Evolutionary conservation across 768 basidiomycete species (phyloP), one percentile per base, ranked within the genome.

Genomic region (Auricularia heimuer): DNA sequence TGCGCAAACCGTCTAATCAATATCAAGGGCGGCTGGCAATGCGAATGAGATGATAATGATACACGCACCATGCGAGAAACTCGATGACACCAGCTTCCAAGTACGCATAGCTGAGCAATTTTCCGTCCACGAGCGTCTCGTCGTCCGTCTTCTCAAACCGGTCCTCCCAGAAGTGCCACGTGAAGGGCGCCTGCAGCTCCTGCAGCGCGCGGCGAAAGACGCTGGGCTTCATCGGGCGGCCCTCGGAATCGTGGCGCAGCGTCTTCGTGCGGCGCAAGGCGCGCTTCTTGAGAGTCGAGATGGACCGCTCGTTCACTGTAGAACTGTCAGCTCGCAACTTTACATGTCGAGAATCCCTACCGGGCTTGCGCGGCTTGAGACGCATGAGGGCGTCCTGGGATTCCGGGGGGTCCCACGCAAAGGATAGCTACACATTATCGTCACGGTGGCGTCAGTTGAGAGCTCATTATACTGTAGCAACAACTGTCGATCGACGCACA

Each of bases 321-420:
- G 3, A 62, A 18, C 37, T 3, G 14, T 61, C n/a, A 45, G 39
- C 3, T 45, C 39, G 12, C 12, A 14, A 42, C 8, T 14, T 16
- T 21, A 10, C 18, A 33, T 3, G 12, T 29, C 35, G n/a, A 7
- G 34, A 4, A 24, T n/a, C 65, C 75, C 24, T 61, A 83, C 85
- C 84, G 66, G 87, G 86, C 72, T 86, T 87, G 29, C 87, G 82
- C 12, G 87, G 87, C 33, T 73, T 75, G 78, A 87, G 77, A 29
- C 85, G 81, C 87, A 88, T 88, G 42, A 88, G 72, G 34, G 85
- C 85, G 69, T 87, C 86, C 37, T 73, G 69, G 0, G 85, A 84
- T 72, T 88, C 86, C 0, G 87, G 84, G 67, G 83, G 77, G 71
- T 88, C 87, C 87, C 87, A 88, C 0, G 87, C 87, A 65, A 88